Evolutionary conservation across 768 basidiomycete genomes (phyloP), one percentile per base, ranked within the genome.

Genomic region (Boletus rubescentipes): DNA sequence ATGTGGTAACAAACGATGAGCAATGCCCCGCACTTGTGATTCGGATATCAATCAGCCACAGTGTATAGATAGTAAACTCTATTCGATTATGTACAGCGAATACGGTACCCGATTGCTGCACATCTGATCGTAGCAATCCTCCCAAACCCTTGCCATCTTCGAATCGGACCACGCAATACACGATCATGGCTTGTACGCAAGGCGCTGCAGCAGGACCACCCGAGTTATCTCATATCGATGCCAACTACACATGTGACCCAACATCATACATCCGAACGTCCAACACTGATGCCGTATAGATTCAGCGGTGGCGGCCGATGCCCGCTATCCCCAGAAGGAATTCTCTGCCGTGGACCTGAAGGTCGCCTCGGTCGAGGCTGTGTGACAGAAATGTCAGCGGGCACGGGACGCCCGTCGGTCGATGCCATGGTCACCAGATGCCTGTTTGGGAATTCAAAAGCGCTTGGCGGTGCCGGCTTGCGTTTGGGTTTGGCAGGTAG

Each of bases 291-390:
- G 4, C 60, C 52, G 4, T 51, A 50, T 18, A 65, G 41, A 26
- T 70, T 53, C 20, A 64, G 51, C 14, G 64, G 58, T 9, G 52
- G 38, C 16, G 49, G 67, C 42, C 60, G 59, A 32, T 60, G 57
- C 29, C 30, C 40, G n/a, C 35, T 59, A 15, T 67, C 66, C 41
- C 37, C 55, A 10, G 71, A 67, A 20, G 60, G 58, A 9, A 47
- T 34, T 21, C 65, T 53, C 18, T 46, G 26, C 38, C 71, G 60
- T 4, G 72, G 73, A 12, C 72, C 72, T 4, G 72, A 72, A 2
- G 71, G 73, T 36, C 68, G 63, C 43, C 65, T 57, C n/a, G 64
- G 52, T 36, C 72, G 67, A 29, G 65, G 61, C 40, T 62, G 63
- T 46, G 51, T 29, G 5, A 32, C 11, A 26, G 26, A 4, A 39